Conservation (phyloP, 1,139 yeast genomes). For the Zygosaccharomyces sapae region DNA sequence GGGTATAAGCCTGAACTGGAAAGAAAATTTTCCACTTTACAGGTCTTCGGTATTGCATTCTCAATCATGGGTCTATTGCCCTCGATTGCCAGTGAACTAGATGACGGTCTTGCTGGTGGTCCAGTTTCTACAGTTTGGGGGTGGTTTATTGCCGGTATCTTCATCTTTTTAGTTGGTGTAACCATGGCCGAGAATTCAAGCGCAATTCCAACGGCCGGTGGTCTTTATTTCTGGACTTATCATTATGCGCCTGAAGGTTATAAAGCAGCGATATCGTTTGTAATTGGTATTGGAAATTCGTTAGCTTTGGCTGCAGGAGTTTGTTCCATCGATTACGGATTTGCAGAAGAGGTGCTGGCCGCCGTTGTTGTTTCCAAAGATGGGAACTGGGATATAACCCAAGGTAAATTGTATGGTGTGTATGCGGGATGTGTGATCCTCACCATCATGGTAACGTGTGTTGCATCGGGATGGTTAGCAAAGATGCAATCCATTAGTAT, state of each 20-base stretch:
- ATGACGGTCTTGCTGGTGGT: constrained; percentile 45
- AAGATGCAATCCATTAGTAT: constrained; percentile 58
- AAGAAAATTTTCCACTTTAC: constrained; percentile 45
- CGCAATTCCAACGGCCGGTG: constrained; percentile 68
- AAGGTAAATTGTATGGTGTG: constrained; percentile 49
- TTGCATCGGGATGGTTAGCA: constrained; percentile 51
- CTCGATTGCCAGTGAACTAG: constrained; percentile 41
- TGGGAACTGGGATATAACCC: constrained; percentile 46
- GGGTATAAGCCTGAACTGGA: constrained; percentile 50
- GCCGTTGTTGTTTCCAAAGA: constrained; percentile 47
- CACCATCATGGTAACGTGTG: constrained; percentile 45
- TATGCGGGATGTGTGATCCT: constrained; percentile 48
- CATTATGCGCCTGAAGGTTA: constrained; percentile 48
- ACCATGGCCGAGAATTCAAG: constrained; percentile 63
- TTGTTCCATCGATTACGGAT: constrained; percentile 56
- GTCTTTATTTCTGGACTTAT: constrained; percentile 59
- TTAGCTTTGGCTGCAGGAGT: constrained; percentile 54
- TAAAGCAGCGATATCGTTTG: constrained; percentile 44
- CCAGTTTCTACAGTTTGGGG: constrained; percentile 70
- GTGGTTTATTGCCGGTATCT: constrained; percentile 57
- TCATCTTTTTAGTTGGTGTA: constrained; percentile 54
- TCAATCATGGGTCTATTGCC: constrained; percentile 52
- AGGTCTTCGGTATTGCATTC: constrained; percentile 49
- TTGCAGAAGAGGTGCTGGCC: constrained; percentile 50
- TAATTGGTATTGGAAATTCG: constrained; percentile 57